These are phyloP conservation scores for Phaeosphaeriaceae sp. DNA, from an alignment of 2,329 filamentous ascomycete genomes.

Conservation along the genomic window DNA sequence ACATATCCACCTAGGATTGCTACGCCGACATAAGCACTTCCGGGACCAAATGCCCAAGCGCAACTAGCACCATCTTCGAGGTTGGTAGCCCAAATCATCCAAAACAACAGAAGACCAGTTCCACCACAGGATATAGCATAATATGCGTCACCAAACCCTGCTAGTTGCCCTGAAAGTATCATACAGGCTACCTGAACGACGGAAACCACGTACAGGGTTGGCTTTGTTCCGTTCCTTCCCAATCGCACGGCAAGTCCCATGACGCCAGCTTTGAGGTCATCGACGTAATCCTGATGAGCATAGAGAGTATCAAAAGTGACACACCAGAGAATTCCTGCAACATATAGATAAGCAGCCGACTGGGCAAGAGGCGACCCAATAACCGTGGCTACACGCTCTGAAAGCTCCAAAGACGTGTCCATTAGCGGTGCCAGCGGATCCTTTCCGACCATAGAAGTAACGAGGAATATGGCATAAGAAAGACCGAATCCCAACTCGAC, in stretches of 20 bases:
- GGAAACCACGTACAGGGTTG: background rate
- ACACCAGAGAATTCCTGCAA: constrained; percentile 15
- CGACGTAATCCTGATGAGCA: constrained; percentile 44
- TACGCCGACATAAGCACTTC: constrained; percentile 15
- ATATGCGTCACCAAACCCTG: constrained; percentile 1
- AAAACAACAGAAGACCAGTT: background rate
- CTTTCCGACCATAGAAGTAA: background rate
- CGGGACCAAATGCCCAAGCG: constrained; percentile 1
- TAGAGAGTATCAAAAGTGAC: constrained; percentile 49
- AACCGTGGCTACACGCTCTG: background rate
- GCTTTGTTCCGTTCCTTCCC: background rate
- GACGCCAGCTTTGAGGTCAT: constrained; percentile 46
- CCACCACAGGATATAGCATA: background rate
- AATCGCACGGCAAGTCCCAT: constrained; percentile 6
- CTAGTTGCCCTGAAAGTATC: background rate
- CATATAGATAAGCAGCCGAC: constrained; percentile 4
- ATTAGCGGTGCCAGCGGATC: background rate
- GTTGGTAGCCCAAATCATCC: background rate
- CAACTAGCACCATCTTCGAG: background rate
- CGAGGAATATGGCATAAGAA: constrained; percentile 1
- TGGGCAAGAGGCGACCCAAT: background rate
- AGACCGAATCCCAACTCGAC: constrained; percentile 54
- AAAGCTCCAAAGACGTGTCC: background rate
- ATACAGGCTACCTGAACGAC: background rate
- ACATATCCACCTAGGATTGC: constrained; percentile 4